Base-by-base conservation (phyloP, 495 filamentous ascomycete genomes). In the Xylaria curta region DNA sequence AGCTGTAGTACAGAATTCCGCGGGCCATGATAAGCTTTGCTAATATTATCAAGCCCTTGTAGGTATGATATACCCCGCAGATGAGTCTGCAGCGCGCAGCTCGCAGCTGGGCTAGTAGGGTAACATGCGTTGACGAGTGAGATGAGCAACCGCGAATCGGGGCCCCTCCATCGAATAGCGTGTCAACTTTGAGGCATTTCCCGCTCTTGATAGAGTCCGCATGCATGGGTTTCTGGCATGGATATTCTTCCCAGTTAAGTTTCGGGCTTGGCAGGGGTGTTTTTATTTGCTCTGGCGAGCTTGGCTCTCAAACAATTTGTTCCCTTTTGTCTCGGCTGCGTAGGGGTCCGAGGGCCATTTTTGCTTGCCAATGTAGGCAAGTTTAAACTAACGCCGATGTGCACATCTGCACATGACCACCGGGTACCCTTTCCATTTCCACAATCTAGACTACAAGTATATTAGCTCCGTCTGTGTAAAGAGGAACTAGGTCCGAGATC, bases 211-310 rank as follows among this genome's bases (percentile, higher is more conserved):
- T 31, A 31, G 64, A 33, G 46, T 38, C 47, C 46, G 10, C 36
- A 56, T 56, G 7, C 40, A 65, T 65, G 40, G 26, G 21, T 47
- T 65, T 26, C 5, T 21, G 24, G 49, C 65, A 67, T 67, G 33
- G 65, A n/a, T 28, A 19, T 31, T 56, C 31, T 67, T 67, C 33
- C 33, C 24, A 51, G 42, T 54, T 40, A 8, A 44, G 26, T 28
- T 56, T 56, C 47, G 65, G 53, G 54, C 54, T 69, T 61, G 53
- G 54, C 66, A 69, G 54, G 54, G 66, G 66, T 46, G 38, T 47
- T 54, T 68, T 59, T 9, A 15, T 42, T 54, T 56, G 21, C 8
- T 19, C 7, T 47, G 42, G 24, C 60, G 19, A 33, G 53, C 38
- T 46, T 53, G 33, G 46, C 65, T 19, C 40, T 56, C 33, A 36